Percentiles rank a stretch among this genome's conserved stretches.
Conservation (phyloP, 2,329 filamentous ascomycete species). For the Triangularia verruculosa region DNA sequence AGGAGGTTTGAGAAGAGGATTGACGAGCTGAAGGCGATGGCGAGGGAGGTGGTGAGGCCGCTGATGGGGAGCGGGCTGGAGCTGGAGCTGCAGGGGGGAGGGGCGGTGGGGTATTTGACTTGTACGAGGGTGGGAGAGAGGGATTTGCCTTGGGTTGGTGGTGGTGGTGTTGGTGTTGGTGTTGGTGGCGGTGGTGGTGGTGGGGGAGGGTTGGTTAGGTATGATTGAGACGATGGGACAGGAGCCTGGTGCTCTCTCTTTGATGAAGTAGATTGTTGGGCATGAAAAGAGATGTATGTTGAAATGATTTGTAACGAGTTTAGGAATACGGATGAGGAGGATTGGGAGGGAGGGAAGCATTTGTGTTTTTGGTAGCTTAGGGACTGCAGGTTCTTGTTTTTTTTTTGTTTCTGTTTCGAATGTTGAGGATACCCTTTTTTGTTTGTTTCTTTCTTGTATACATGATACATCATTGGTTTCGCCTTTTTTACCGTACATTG, state of each 20-base stretch:
- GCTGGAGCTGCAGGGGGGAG: conserved; percentile 59
- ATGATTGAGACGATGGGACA: background rate
- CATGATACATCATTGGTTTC: background rate
- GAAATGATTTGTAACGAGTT: background rate
- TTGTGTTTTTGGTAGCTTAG: background rate
- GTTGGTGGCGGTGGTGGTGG: too few relatives aligned
- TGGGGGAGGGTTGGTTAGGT: background rate
- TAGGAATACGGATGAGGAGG: too few relatives aligned
- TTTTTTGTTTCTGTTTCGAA: background rate
- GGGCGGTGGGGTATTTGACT: conserved; percentile 48
- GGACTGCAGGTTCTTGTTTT: too few relatives aligned
- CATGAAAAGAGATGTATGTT: background rate
- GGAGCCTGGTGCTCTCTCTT: background rate
- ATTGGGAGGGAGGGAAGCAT: background rate
- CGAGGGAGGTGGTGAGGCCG: conserved; percentile 77
- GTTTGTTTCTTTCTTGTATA: background rate
- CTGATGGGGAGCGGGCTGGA: conserved; percentile 84
- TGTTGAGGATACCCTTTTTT: conserved; percentile 2
- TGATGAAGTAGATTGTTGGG: background rate
- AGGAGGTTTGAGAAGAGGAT: conserved; percentile 81
- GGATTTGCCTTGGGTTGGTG: conserved; percentile 47
- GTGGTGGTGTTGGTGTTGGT: too few relatives aligned
- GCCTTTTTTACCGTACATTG: background rate
- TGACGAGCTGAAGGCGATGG: conserved; percentile 83
- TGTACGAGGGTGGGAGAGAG: conserved; percentile 48